Percentiles rank a stretch among this genome's conserved stretches.
phyloP scores from a whole-genome alignment of 2,329 filamentous ascomycete species.

The Diplodia seriata region DNA sequence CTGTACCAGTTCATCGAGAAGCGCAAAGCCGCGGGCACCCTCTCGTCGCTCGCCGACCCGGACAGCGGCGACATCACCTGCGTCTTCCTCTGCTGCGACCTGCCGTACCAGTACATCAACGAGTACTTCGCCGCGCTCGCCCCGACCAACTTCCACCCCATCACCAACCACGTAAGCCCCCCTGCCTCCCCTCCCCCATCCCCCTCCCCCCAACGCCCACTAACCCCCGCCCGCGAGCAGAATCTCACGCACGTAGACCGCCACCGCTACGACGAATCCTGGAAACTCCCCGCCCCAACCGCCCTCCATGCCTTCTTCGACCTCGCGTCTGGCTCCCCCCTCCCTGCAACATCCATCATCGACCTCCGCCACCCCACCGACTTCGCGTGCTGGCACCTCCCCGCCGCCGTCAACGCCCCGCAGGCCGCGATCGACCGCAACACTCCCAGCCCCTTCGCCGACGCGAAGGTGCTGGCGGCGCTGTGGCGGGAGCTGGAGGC shows the following conservation, averaged over 20 bases:
- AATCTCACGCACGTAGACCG: slow-evolving; percentile 28
- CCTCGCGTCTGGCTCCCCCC: neutral
- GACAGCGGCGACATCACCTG: slow-evolving; percentile 58
- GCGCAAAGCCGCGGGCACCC: slow-evolving; percentile 54
- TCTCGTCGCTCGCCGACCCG: slow-evolving; percentile 55
- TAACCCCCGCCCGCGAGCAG: slow-evolving; percentile 30
- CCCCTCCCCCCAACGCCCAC: slow-evolving; percentile 37
- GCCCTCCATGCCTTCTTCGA: slow-evolving; percentile 34
- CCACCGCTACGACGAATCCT: slow-evolving; percentile 32
- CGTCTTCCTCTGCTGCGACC: slow-evolving; percentile 68
- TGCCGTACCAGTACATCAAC: slow-evolving; percentile 68
- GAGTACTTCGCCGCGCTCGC: slow-evolving; percentile 66
- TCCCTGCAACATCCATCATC: slow-evolving; percentile 30
- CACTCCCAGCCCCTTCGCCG: slow-evolving; percentile 55
- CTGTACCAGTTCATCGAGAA: slow-evolving; percentile 59
- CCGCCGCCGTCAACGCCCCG: slow-evolving; percentile 41
- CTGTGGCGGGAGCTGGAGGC: slow-evolving; percentile 59
- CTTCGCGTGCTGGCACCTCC: slow-evolving; percentile 54
- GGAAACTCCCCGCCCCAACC: slow-evolving; percentile 34
- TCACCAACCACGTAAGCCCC: slow-evolving; percentile 53
- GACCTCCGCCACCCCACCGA: slow-evolving; percentile 43
- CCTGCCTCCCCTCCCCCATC: no score
- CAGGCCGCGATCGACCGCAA: slow-evolving; percentile 46
- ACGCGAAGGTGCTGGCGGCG: slow-evolving; percentile 51
- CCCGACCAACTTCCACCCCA: slow-evolving; percentile 56